Conservation (phyloP, 192 early-diverging fungal genomes). For the Umbelopsis sp. region DNA sequence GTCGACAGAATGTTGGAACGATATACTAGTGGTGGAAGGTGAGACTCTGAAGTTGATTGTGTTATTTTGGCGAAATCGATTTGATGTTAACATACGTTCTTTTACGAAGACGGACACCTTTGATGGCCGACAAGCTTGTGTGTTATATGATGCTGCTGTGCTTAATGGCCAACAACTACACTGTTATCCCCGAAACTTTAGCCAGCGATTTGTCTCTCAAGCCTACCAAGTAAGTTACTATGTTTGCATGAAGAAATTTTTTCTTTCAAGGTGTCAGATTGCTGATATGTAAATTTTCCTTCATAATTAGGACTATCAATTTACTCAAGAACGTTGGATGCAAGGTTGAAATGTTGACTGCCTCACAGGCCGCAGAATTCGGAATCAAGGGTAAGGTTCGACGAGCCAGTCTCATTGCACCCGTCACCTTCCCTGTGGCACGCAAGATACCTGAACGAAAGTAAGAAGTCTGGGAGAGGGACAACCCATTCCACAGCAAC, state of each 20-base stretch:
- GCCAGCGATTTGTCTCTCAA: conserved; percentile 66
- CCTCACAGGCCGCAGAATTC: background rate
- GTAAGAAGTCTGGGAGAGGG: background rate
- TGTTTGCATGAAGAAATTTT: background rate
- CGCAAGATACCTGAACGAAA: conserved; percentile 19
- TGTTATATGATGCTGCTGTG: conserved; percentile 75
- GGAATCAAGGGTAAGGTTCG: background rate
- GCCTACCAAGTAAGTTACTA: conserved; percentile 33
- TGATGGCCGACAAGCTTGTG: conserved; percentile 72
- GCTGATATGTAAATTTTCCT: too few species aligned
- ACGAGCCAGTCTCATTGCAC: conserved; percentile 13
- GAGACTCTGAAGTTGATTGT: conserved; percentile 29
- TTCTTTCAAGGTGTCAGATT: background rate
- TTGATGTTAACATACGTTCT: background rate
- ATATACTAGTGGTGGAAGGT: conserved; percentile 65
- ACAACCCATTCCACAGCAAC: background rate
- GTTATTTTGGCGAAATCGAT: background rate
- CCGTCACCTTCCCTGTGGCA: conserved; percentile 18
- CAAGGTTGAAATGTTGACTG: conserved; percentile 41
- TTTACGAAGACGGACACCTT: conserved; percentile 50
- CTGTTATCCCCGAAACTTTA: conserved; percentile 59
- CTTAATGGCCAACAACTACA: conserved; percentile 74
- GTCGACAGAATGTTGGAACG: conserved; percentile 59
- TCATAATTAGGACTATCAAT: conserved; percentile 21
- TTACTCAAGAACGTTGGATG: conserved; percentile 50